Conservation (phyloP, 2,329 filamentous ascomycete species). For the Neofusicoccum umdonicola region DNA sequence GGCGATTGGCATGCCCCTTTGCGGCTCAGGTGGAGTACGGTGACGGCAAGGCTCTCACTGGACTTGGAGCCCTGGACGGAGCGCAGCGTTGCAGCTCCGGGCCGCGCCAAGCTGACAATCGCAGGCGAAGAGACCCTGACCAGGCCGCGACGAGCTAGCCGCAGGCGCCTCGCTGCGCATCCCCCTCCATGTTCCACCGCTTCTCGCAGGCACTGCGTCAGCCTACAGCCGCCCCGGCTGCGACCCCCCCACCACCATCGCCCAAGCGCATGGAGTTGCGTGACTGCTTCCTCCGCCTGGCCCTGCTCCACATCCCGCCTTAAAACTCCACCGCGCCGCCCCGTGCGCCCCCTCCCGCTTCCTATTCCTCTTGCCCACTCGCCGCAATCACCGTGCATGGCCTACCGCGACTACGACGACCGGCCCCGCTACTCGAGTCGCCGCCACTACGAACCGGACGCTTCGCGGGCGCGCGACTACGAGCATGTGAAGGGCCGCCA, state of each 20-base stretch:
- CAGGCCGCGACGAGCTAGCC: not conserved
- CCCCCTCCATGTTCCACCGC: not conserved
- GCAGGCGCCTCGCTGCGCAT: not conserved
- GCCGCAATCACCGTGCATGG: slow-evolving; percentile 1
- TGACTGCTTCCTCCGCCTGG: slow-evolving; percentile 5
- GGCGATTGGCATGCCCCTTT: slow-evolving; percentile 15
- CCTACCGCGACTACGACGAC: slow-evolving; percentile 14
- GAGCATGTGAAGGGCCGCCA: slow-evolving; percentile 7
- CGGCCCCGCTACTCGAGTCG: slow-evolving; percentile 8
- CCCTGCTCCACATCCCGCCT: not conserved
- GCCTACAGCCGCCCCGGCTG: slow-evolving; percentile 4
- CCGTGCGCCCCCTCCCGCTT: not conserved
- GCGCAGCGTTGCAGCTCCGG: not conserved
- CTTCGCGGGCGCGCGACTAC: slow-evolving; percentile 16
- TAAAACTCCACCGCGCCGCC: slow-evolving; percentile 1
- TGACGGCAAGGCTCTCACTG: slow-evolving; percentile 12
- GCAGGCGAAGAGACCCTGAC: not conserved
- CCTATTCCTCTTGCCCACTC: not conserved
- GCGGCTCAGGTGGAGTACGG: slow-evolving; percentile 14
- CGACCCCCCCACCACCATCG: slow-evolving; percentile 4
- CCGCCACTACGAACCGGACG: slow-evolving; percentile 17
- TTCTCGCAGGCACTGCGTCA: slow-evolving; percentile 10
- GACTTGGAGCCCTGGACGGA: not conserved
- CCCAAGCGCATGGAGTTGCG: slow-evolving; percentile 8
- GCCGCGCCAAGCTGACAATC: not conserved